Base-by-base conservation (phyloP, 371 early-diverging fungal genomes). In the Lichtheimia ornata region DNA sequence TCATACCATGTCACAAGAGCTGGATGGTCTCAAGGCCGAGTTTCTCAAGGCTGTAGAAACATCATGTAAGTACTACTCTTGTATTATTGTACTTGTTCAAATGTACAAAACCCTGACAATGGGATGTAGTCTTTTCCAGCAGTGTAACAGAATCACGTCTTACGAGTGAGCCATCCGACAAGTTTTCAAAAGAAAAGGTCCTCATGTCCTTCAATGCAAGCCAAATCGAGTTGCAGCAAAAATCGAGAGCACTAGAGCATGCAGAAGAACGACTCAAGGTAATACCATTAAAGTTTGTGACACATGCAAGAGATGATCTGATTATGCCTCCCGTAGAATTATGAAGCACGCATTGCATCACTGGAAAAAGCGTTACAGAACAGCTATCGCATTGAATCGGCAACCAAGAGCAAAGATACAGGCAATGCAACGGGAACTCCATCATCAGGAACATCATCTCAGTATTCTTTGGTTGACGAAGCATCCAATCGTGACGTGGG, bases 1-100 rank as follows among this genome's bases (percentile, higher is more conserved):
- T 0, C 70, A 73, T 28, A 61, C 53, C 6, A 74, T 71, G 80
- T 62, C 67, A 0, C 71, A 77, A 1, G 86, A 92, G 56, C 62
- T 92, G 56, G 87, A 91, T 49, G 68, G 73, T 0, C 75, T 88
- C 65, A 55, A 70, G 3, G 44, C 67, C 2, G 88, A 92, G 13
- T 91, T 90, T 52, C 77, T 89, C 18, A 61, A 73, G 27, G 69
- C 83, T 5, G 25, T 91, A 15, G 72, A 72, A 28, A 72, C 75
- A 53, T 75, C 69, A 44, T 82, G 73, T 71, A 62, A 4, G 35
- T 64, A 28, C 1, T 52, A n/a, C 14, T 5, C 53, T 4, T 22
- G 22, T 22, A 22, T 24, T n/a, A 52, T 51, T 20, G 7, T 17
- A n/a, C 9, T 53, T 27, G n/a, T 27, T 22, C 5, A 49, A 22